Evolutionary conservation across 2,329 filamentous ascomycete genomes (phyloP).

Genomic region (Penicillium sp.): DNA sequence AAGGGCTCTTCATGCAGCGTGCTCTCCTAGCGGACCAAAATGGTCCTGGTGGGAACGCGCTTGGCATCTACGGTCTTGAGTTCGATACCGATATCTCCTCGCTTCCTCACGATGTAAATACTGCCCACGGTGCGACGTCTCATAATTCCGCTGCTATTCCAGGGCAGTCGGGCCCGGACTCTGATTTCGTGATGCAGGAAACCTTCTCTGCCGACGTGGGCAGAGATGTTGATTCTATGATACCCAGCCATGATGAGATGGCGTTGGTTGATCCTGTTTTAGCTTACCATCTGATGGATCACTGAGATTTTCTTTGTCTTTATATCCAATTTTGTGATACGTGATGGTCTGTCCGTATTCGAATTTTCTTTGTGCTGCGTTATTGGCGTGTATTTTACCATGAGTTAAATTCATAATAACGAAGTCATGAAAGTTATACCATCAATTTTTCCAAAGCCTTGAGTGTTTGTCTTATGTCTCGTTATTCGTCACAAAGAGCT

Average conservation of each 20-base stretch:
- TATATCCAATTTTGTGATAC: neutral
- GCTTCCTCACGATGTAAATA: slow-evolving; percentile 14
- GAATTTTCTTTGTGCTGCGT: neutral
- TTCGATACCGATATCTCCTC: slow-evolving; percentile 31
- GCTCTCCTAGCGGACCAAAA: slow-evolving; percentile 39
- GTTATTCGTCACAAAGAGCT: neutral
- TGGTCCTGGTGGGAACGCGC: slow-evolving; percentile 29
- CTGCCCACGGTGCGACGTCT: neutral
- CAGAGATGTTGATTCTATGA: slow-evolving; percentile 28
- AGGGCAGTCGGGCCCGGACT: slow-evolving; percentile 7
- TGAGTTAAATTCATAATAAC: neutral
- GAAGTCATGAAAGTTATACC: neutral
- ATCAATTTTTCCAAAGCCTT: no score
- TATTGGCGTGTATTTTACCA: neutral
- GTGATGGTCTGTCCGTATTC: neutral
- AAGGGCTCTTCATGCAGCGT: slow-evolving; percentile 45
- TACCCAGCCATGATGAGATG: slow-evolving; percentile 37
- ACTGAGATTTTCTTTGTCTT: slow-evolving; percentile 7
- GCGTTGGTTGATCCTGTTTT: slow-evolving; percentile 41
- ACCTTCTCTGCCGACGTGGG: slow-evolving; percentile 2
- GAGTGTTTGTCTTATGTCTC: neutral
- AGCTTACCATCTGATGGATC: slow-evolving; percentile 35
- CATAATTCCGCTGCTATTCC: neutral
- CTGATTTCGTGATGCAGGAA: slow-evolving; percentile 35
- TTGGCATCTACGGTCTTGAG: slow-evolving; percentile 44